Evolutionary conservation across 306 rosid species (phyloP).

Genomic region (Vachellia collinsii): DNA sequence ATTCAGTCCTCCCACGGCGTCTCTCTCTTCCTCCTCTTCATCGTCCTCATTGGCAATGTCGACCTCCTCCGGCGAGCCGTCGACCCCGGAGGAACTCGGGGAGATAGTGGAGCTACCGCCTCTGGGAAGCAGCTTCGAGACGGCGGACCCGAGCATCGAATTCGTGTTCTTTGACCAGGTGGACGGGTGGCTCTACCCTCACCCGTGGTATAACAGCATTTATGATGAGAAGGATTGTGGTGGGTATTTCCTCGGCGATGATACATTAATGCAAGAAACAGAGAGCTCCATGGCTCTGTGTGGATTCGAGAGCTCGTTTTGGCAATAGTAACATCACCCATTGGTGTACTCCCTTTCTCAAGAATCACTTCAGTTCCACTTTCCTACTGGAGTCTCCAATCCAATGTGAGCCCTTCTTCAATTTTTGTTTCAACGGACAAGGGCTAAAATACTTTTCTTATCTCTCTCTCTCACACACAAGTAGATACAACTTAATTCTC

Average conservation of each 20-base stretch:
- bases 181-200: conserved; percentile 52
- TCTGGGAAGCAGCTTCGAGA: conserved; percentile 50
- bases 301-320: conserved; percentile 41
- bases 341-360: neutral
- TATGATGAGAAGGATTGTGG: conserved; percentile 36
- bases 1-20: conserved; percentile 10
- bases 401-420: conserved; percentile 28
- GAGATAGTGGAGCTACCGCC: conserved; percentile 79
- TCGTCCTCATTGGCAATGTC: conserved; percentile 25
- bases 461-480: conserved; percentile 22
- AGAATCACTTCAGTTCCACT: neutral
- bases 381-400: neutral
- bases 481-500: neutral
- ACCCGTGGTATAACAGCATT: conserved; percentile 54
- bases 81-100: conserved; percentile 66
- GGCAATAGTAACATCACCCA: conserved; percentile 41
- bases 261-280: conserved; percentile 48
- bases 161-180: conserved; percentile 55
- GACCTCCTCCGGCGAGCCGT: conserved; percentile 27
- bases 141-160: conserved; percentile 49
- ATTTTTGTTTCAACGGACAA: conserved; percentile 36
- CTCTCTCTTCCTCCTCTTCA: conserved; percentile 14
- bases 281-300: conserved; percentile 39
- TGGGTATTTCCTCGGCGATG: conserved; percentile 38
- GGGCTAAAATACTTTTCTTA: conserved; percentile 38